Evolutionary conservation across 108 stramenopile genomes (phyloP).

Genomic region (Nitzschia sp.): DNA sequence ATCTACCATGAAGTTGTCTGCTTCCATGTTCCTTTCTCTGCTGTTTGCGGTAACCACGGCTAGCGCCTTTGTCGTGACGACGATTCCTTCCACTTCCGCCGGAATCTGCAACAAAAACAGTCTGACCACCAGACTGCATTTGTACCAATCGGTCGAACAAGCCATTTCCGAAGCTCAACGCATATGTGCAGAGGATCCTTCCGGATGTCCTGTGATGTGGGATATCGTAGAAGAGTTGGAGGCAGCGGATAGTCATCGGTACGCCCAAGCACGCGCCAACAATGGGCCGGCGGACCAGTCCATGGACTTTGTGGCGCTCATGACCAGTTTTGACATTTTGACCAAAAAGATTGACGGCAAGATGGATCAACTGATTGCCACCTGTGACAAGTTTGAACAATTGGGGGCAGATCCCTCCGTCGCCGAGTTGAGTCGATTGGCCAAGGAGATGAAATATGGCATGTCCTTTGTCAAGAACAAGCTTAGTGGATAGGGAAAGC

Average conservation of each 20-base stretch:
- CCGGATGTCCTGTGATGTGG: slow-evolving; percentile 56
- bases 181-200: slow-evolving; percentile 38
- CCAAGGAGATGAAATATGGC: slow-evolving; percentile 50
- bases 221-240: slow-evolving; percentile 69
- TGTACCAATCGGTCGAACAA: slow-evolving; percentile 44
- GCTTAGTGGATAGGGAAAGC: background rate
- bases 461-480: slow-evolving; percentile 28
- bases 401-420: slow-evolving; percentile 47
- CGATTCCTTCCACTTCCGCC: no score
- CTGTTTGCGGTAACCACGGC: background rate
- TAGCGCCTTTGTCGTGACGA: background rate
- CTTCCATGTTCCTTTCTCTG: background rate
- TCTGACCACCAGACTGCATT: slow-evolving; percentile 23
- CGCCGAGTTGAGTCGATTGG: slow-evolving; percentile 34
- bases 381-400: slow-evolving; percentile 43
- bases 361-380: slow-evolving; percentile 51
- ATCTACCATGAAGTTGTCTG: no score
- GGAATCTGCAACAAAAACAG: no score
- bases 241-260: slow-evolving; percentile 52
- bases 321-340: slow-evolving; percentile 46
- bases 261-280: background rate
- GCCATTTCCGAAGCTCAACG: slow-evolving; percentile 56
- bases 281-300: slow-evolving; percentile 11
- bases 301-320: slow-evolving; percentile 37
- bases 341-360: slow-evolving; percentile 48